Base-by-base conservation (phyloP, 345 rosid species). In the Pugionium dolabratum region DNA sequence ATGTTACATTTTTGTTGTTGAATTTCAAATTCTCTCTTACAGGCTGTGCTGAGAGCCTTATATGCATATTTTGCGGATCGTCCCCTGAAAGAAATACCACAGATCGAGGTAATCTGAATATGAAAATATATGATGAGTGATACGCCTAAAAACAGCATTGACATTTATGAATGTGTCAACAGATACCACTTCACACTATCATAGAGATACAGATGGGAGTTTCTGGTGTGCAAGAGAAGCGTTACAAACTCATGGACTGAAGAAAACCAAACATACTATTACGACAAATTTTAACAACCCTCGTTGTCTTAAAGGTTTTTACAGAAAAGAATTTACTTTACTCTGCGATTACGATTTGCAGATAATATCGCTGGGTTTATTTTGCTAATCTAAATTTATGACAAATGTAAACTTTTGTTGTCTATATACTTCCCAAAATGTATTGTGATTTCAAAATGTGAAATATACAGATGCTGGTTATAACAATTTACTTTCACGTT, bases 171-270 rank as follows among this genome's bases (percentile, higher is more conserved):
- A 53, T 73, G 64, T 47, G 43, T 47, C 8, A 37, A 80, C 88
- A 95, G 99, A 79, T 86, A 79, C 99, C 99, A 3, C 96, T 91
- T 48, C 99, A 95, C 75, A 91, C 99, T 0, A 91, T 95, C 70
- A 95, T 95, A 71, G 99, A 95, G 86, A 95, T 95, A 79, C 97
- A 91, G 64, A 95, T 95, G 99, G 99, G 99, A 65, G 99, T 95
- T 49, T 79, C 99, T 0, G 99, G 99, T 2, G 96, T 95, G 59
- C 97, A 95, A 71, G 99, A 95, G 86, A 95, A 95, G 79, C 79
- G 97, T 64, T 91, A 95, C 79, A 90, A 91, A 70, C 97, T 95
- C 81, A 95, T 95, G 99, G 96, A 95, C 76, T 94, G 79, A 80
- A 36, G 7, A 33, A 56, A 10, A 25, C 26, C 57, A 57, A 36